Conservation (phyloP, 192 early-diverging fungal genomes). For the Spizellomyces sp. region DNA sequence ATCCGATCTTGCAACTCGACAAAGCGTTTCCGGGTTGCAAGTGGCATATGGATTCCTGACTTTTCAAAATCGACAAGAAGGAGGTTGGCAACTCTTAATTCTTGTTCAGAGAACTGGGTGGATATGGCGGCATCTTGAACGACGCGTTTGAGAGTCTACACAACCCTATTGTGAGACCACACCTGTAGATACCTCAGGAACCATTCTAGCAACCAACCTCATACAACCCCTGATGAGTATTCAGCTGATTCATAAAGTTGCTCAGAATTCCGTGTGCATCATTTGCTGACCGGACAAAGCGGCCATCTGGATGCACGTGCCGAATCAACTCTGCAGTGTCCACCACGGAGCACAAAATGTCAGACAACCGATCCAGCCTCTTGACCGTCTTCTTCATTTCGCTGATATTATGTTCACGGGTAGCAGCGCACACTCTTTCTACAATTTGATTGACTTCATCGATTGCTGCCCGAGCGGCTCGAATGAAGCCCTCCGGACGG, state of each 20-base stretch:
- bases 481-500: conserved; percentile 22
- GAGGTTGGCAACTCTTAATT: conserved; percentile 74
- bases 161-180: neutral
- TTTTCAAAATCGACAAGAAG: conserved; percentile 94
- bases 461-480: conserved; percentile 19
- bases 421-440: conserved; percentile 16
- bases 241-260: conserved; percentile 88
- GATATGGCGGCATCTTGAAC: conserved; percentile 62
- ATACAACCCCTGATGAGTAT: conserved; percentile 88
- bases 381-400: conserved; percentile 82
- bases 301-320: conserved; percentile 81
- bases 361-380: conserved; percentile 84
- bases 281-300: conserved; percentile 75
- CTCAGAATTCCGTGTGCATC: conserved; percentile 73
- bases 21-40: conserved; percentile 66
- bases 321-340: conserved; percentile 92
- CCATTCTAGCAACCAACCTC: conserved; percentile 43
- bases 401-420: conserved; percentile 9
- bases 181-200: too few species aligned
- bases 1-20: conserved; percentile 84
- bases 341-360: conserved; percentile 87
- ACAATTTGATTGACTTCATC: conserved; percentile 18
- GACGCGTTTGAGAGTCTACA: conserved; percentile 67
- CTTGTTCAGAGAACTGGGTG: conserved; percentile 63
- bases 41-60: conserved; percentile 87